A percentile compares a stretch with the other conserved stretches of the same genome.
phyloP scores from a whole-genome alignment of 2,329 filamentous ascomycete species.

The Nigrospora oryzae region DNA sequence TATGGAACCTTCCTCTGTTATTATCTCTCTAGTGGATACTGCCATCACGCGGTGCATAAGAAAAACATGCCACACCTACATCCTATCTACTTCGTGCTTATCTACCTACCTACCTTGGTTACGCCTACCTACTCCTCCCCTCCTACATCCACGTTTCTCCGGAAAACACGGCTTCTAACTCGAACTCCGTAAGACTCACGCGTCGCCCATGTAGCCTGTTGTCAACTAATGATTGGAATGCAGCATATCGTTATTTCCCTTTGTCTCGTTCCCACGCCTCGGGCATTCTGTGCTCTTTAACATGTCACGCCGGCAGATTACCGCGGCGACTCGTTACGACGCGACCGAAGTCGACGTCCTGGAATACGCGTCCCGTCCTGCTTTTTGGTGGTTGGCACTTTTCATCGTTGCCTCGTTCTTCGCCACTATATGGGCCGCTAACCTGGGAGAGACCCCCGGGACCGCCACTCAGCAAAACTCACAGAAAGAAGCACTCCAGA shows the following conservation, averaged over 20 bases:
- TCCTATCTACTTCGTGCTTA: no score
- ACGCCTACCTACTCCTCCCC: no score
- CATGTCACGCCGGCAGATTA: background rate
- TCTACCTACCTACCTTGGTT: no score
- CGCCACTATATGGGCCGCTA: background rate
- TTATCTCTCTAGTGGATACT: no score
- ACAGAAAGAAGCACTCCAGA: background rate
- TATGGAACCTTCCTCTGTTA: no score
- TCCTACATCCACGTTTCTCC: no score
- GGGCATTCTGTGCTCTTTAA: background rate
- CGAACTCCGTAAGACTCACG: no score
- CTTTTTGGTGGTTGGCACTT: background rate
- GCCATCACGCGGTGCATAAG: no score
- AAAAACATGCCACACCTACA: no score
- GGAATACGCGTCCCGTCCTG: background rate
- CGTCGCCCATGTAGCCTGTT: no score
- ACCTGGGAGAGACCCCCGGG: background rate
- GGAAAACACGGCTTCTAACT: no score
- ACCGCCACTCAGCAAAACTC: background rate
- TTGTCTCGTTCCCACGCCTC: constrained; percentile 17
- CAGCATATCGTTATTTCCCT: constrained; percentile 55
- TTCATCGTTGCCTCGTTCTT: background rate
- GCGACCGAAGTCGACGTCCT: background rate
- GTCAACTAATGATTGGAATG: constrained; percentile 35
- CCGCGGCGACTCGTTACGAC: background rate